A percentile compares a stretch with the other conserved stretches of the same genome.
Conservation (phyloP, 352 stramenopile species). For the Phytophthora kernoviae region DNA sequence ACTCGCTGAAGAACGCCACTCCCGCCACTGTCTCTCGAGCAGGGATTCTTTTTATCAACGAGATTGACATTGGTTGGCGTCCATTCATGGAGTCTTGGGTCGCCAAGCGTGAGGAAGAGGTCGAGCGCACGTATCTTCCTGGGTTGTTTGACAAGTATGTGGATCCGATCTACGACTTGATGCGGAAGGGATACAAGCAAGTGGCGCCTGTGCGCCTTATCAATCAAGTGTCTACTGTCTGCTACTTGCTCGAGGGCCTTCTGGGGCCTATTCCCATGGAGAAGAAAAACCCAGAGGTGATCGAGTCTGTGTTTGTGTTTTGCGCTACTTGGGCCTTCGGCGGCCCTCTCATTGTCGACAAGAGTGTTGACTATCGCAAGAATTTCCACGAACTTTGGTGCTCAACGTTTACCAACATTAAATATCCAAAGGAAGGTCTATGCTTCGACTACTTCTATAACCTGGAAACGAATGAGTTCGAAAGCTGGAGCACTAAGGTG, state of each 20-base stretch:
- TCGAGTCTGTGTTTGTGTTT: conserved; percentile 97
- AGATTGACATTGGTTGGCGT: conserved; percentile 93
- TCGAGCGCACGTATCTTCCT: conserved; percentile 92
- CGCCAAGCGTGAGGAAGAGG: conserved; percentile 87
- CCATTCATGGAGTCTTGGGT: conserved; percentile 98
- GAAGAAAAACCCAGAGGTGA: conserved; percentile 92
- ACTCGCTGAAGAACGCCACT: conserved; percentile 88
- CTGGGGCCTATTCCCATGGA: conserved; percentile 82
- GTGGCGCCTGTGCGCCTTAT: conserved; percentile 94
- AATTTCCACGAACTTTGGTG: conserved; percentile 90
- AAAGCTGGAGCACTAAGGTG: conserved; percentile 94
- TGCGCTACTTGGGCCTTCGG: conserved; percentile 97
- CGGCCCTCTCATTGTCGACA: conserved; percentile 94
- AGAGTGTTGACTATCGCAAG: conserved; percentile 89
- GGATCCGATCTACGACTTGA: conserved; percentile 93
- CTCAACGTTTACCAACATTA: conserved; percentile 80
- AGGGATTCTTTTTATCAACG: conserved; percentile 91
- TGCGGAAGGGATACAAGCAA: conserved; percentile 95
- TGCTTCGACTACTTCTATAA: conserved; percentile 99
- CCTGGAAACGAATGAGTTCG: conserved; percentile 90
- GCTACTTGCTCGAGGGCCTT: conserved; percentile 96
- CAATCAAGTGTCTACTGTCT: conserved; percentile 96
- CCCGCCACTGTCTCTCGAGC: conserved; percentile 86
- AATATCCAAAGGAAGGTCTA: conserved; percentile 95
- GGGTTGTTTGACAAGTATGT: conserved; percentile 97